Evolutionary conservation across 192 early-diverging fungal genomes (phyloP).

Genomic region (Helicostylum pulchrum): DNA sequence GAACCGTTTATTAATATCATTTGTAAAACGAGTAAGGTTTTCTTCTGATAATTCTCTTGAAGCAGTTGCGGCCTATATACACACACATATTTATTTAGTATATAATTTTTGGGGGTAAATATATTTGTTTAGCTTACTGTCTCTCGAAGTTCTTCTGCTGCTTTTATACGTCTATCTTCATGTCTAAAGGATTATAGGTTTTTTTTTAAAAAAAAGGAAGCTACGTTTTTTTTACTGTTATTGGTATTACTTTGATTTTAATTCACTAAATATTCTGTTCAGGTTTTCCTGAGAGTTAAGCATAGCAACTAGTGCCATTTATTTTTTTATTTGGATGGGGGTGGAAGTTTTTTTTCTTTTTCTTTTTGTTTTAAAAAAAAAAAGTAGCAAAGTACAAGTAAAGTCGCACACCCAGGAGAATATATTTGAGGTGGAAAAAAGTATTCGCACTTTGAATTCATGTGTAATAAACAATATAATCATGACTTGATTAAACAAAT

Average conservation of each 20-base stretch:
- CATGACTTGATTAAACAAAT: too few species aligned
- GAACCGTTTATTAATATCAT: conserved; percentile 76
- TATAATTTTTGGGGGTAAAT: too few species aligned
- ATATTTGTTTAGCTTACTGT: too few species aligned
- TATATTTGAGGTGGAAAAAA: not conserved
- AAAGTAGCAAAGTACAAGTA: not conserved
- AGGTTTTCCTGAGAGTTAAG: conserved; percentile 34
- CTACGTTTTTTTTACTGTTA: not conserved
- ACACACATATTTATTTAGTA: too few species aligned
- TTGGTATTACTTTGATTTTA: conserved; percentile 48
- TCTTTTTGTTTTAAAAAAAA: not conserved
- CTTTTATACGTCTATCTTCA: conserved; percentile 56
- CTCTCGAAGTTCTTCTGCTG: conserved; percentile 60
- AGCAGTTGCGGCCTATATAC: conserved; percentile 23
- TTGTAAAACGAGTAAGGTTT: conserved; percentile 67
- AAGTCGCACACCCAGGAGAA: not conserved
- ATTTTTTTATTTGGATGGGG: conserved; percentile 9
- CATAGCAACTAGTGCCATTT: conserved; percentile 33
- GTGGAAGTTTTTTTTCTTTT: too few species aligned
- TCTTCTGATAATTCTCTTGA: conserved; percentile 69
- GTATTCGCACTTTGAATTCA: too few species aligned
- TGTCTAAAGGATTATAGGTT: conserved; percentile 38
- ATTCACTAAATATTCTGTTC: conserved; percentile 39
- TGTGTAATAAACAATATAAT: too few species aligned
- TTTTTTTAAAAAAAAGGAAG: not conserved